These are phyloP conservation scores for Daldinia vernicosa DNA, from an alignment of 495 filamentous ascomycete species.

Conservation along the genomic window DNA sequence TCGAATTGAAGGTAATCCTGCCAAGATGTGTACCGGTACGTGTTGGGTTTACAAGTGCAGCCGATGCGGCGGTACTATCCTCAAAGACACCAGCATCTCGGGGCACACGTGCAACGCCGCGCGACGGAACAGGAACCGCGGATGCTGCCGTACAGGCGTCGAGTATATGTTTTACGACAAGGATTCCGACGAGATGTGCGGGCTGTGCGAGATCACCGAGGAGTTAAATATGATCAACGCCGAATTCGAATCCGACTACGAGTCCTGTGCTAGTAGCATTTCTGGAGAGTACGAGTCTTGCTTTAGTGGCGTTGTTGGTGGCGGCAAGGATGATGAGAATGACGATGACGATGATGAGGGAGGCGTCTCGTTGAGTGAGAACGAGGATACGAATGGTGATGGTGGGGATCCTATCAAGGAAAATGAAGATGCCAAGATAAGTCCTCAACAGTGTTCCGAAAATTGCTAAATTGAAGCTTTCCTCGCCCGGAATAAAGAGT, in stretches of 20 bases:
- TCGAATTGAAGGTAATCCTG: not conserved
- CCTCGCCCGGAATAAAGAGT: not conserved
- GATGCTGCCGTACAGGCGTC: conserved; percentile 36
- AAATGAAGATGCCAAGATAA: not conserved
- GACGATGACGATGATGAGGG: not conserved
- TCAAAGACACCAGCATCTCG: conserved; percentile 14
- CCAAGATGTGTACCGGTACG: conserved; percentile 37
- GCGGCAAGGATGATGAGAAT: not conserved
- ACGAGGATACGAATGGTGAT: not conserved
- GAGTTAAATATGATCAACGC: conserved; percentile 7
- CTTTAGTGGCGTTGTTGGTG: not conserved
- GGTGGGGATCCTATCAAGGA: not conserved
- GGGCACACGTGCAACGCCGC: conserved; percentile 39
- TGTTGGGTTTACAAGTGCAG: conserved; percentile 22
- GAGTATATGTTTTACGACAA: conserved; percentile 22
- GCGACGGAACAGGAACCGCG: conserved; percentile 3
- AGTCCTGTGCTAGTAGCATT: not conserved
- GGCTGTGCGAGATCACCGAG: conserved; percentile 32
- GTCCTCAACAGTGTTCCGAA: not conserved
- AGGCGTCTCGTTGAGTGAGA: not conserved
- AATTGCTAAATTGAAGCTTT: not conserved
- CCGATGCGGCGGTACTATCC: conserved; percentile 11
- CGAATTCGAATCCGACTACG: conserved; percentile 4
- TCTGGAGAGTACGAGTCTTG: not conserved
- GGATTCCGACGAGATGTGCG: conserved; percentile 22